phyloP scores from a whole-genome alignment of 2,329 filamentous ascomycete species.

The Neofusicoccum umdonicola region DNA sequence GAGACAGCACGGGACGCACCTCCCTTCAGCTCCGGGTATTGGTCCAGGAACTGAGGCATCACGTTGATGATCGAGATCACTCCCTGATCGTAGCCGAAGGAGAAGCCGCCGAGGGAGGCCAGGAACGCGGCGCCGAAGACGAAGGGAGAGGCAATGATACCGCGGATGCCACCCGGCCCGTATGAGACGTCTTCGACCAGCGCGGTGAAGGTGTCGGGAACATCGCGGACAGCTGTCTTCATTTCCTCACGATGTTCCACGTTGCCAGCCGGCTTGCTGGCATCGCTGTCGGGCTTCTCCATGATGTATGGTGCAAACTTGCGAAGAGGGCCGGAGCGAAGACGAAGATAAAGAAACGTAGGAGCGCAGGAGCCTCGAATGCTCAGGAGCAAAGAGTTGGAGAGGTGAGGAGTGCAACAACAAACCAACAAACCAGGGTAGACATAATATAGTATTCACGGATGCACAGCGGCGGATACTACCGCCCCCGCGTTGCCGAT shows the following conservation, averaged over 20 bases:
- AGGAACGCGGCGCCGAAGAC: constrained; percentile 45
- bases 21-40: constrained; percentile 34
- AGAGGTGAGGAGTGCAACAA: neutral
- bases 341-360: too few relatives aligned
- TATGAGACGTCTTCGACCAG: constrained; percentile 23
- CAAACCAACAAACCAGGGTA: too few relatives aligned
- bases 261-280: neutral
- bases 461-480: neutral
- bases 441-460: neutral
- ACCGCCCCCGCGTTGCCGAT: neutral
- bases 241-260: neutral
- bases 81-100: constrained; percentile 33
- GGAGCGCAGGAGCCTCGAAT: too few relatives aligned
- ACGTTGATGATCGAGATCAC: constrained; percentile 43
- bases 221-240: neutral
- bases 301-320: neutral
- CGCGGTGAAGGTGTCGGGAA: neutral
- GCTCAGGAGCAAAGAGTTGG: neutral
- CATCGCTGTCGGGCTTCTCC: neutral
- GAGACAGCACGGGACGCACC: neutral
- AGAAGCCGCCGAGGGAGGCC: constrained; percentile 42
- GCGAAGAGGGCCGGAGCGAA: too few relatives aligned
- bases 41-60: constrained; percentile 45
- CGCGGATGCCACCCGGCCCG: constrained; percentile 30
- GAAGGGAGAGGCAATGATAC: constrained; percentile 37